phyloP scores from a whole-genome alignment of 768 basidiomycete genomes.

The Russula emetica region DNA sequence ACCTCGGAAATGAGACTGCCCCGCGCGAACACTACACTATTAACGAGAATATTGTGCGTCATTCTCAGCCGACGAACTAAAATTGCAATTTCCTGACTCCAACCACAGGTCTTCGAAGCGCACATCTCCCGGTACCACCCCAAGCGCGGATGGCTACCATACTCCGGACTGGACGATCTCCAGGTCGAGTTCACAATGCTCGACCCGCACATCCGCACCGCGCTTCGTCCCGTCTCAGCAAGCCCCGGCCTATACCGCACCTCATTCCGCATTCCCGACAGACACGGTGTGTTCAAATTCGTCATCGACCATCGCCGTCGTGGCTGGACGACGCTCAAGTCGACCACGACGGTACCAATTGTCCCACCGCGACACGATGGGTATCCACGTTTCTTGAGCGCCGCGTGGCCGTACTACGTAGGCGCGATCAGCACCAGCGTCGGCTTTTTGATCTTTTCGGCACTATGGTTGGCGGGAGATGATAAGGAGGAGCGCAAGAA shows the following conservation, averaged over 20 bases:
- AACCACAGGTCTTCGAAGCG: constrained; percentile 61
- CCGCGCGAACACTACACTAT: constrained; percentile 75
- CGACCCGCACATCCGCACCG: constrained; percentile 89
- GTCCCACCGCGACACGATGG: constrained; percentile 93
- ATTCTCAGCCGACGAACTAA: neutral
- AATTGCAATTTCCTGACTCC: constrained; percentile 1
- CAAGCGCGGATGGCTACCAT: constrained; percentile 60
- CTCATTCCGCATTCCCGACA: constrained; percentile 87
- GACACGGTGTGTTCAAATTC: constrained; percentile 98
- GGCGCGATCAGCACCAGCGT: constrained; percentile 86
- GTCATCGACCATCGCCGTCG: constrained; percentile 79
- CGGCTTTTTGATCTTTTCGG: constrained; percentile 82
- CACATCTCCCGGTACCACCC: constrained; percentile 68
- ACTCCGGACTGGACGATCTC: constrained; percentile 67
- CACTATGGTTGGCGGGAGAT: constrained; percentile 83
- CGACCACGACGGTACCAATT: constrained; percentile 74
- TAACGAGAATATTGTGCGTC: constrained; percentile 75
- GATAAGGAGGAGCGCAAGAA: constrained; percentile 62
- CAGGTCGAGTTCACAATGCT: constrained; percentile 99
- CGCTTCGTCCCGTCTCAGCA: constrained; percentile 55
- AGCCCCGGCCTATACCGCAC: constrained; percentile 67
- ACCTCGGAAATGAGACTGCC: constrained; percentile 56
- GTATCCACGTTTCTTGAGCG: constrained; percentile 91
- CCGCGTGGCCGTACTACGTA: constrained; percentile 93
- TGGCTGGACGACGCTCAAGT: constrained; percentile 73